phyloP scores from a whole-genome alignment of 768 basidiomycete genomes.

The Trametes sanguinea region DNA sequence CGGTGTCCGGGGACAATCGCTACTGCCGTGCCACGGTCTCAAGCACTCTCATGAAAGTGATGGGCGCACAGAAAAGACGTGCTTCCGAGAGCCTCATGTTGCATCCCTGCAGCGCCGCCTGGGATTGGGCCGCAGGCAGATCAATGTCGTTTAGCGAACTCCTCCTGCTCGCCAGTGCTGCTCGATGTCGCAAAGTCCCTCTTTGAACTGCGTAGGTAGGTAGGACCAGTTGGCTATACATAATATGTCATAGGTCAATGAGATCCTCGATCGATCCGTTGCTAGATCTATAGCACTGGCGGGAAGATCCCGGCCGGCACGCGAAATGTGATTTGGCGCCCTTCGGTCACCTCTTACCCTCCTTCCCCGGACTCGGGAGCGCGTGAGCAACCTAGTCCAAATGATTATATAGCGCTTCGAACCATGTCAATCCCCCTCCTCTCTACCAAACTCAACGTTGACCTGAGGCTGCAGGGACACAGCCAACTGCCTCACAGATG shows the following conservation, averaged over 20 bases:
- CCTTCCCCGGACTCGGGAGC: slow-evolving; percentile 1
- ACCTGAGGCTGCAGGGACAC: neutral
- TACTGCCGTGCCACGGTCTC: neutral
- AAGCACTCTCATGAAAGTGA: slow-evolving; percentile 4
- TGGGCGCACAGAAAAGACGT: neutral
- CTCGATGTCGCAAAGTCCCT: too few relatives aligned
- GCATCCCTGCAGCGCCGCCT: too few relatives aligned
- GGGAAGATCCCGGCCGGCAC: neutral
- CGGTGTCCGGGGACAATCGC: slow-evolving; percentile 6
- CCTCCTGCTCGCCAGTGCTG: too few relatives aligned
- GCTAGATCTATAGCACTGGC: slow-evolving; percentile 6
- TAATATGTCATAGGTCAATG: neutral
- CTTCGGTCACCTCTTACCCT: neutral
- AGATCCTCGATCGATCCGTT: neutral
- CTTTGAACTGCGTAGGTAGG: neutral
- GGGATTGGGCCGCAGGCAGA: too few relatives aligned
- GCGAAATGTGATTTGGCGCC: neutral
- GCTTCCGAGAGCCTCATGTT: neutral
- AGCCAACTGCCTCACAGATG: neutral
- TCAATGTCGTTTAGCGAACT: too few relatives aligned
- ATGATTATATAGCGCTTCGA: neutral
- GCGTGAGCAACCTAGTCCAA: neutral
- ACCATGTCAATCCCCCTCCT: neutral
- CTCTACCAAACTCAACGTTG: too few relatives aligned
- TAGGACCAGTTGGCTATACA: neutral